Evolutionary conservation across 2,329 filamentous ascomycete genomes (phyloP), one percentile per base, ranked within the genome.

Genomic region (Phialophora chinensis): DNA sequence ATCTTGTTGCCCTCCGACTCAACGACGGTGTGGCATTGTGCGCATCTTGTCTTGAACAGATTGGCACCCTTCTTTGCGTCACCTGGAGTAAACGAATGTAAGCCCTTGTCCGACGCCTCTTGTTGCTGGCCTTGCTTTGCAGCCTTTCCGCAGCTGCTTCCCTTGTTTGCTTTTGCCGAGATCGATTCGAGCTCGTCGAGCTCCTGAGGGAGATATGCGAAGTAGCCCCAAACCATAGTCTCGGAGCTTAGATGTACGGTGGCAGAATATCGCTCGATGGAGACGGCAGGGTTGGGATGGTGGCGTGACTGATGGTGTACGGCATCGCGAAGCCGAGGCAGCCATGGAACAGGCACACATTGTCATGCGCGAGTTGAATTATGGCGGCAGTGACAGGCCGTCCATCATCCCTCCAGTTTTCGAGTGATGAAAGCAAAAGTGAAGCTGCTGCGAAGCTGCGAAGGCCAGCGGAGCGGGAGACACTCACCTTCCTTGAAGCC

Each of bases 21-120:
- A 83, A 96, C 93, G 80, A 97, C 86, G 82, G 92, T 98, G 87
- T 99, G 95, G 91, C 95, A 99, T 86, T 97, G 93, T 74, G 92
- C 91, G 86, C 95, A 99, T 81, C 95, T 90, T 75, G 93, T 98
- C 87, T 97, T 97, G 92, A 98, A 98, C 80, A 98, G 92, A 87
- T 90, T 91, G 83, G 93, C 94, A 88, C 94, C 94, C 91, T 97
- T 97, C 87, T 93, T 93, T 78, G 86, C 78, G 83, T 97, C 93
- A 87, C 93, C 93, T 97, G 78, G 50, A 73, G 62, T 60, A 38
- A 69, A 62, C 35, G 20, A 66, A 57, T 66, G 68, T 69, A 47
- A 72, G 70, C 63, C 57, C 55, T n/a, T 59, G 25, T 65, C 60
- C 60, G 55, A 57, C 17, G 17, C 38, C 20, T 65, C 50, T 58